phyloP scores from a whole-genome alignment of 345 rosid species.

The sweet orange (Citrus sinensis) region DVS_A1.0 CM039169.1:5531501-5532000 shows the following conservation, averaged over 20 bases:
- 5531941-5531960: not conserved
- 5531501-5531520: constrained; percentile 48
- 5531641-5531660: not conserved
- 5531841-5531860: not conserved
- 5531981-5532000: too few species aligned
- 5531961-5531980: not conserved
- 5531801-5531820: not conserved
- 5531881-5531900: not conserved
- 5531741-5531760: not conserved
- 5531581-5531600: not conserved
- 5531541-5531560: not conserved
- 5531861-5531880: not conserved
- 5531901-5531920: not conserved
- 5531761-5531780: not conserved
- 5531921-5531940: not conserved
- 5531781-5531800: not conserved
- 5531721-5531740: not conserved
- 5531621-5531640: not conserved
- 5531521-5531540: not conserved
- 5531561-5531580: not conserved
- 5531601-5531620: not conserved
- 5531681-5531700: not conserved
- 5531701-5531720: not conserved
- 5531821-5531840: not conserved
- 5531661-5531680: not conserved